phyloP scores from a whole-genome alignment of 768 basidiomycete species.

The Mycena amicta region DNA sequence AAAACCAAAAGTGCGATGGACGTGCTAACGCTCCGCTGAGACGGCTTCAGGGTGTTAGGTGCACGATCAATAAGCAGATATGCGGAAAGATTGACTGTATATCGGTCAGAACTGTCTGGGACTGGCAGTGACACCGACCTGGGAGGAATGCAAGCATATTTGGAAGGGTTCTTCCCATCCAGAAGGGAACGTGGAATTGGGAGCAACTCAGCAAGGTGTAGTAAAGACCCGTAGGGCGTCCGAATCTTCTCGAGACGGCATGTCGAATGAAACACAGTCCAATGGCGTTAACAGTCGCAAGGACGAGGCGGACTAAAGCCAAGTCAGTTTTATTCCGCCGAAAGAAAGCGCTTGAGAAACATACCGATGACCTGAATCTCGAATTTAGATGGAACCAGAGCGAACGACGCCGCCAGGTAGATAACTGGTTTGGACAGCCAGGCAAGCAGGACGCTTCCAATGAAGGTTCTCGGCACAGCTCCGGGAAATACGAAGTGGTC shows the following conservation, averaged over 20 bases:
- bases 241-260: conserved; percentile 66
- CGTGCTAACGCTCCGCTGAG: conserved; percentile 33
- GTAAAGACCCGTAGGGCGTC: conserved; percentile 52
- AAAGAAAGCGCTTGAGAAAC: conserved; percentile 25
- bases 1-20: conserved; percentile 68
- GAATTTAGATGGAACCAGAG: conserved; percentile 55
- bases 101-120: conserved; percentile 55
- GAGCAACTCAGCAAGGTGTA: conserved; percentile 73
- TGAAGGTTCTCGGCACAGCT: conserved; percentile 85
- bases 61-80: conserved; percentile 49
- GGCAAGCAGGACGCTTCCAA: conserved; percentile 74
- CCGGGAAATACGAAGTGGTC: conserved; percentile 91
- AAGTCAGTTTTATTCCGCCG: background rate
- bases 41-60: conserved; percentile 41
- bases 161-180: conserved; percentile 91
- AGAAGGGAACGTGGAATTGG: conserved; percentile 92
- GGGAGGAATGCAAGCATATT: conserved; percentile 90
- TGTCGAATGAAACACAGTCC: conserved; percentile 66
- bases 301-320: conserved; percentile 66
- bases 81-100: conserved; percentile 59
- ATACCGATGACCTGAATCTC: conserved; percentile 72
- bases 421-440: conserved; percentile 56
- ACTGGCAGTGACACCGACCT: conserved; percentile 54
- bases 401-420: conserved; percentile 41
- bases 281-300: conserved; percentile 66